phyloP scores from a whole-genome alignment of 257 asterid species.

The Knoxia roxburghii region DNA sequence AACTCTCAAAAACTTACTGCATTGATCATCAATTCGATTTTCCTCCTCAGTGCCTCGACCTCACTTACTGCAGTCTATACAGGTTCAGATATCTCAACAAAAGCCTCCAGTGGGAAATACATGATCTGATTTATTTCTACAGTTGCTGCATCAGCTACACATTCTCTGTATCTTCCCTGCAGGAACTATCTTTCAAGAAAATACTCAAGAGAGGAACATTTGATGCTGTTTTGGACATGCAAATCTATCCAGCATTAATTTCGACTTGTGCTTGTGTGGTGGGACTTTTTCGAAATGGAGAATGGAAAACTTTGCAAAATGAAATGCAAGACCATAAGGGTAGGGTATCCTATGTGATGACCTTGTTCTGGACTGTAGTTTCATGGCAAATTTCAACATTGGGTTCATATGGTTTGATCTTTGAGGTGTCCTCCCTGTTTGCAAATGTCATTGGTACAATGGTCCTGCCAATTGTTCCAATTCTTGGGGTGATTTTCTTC shows the following conservation, averaged over 20 bases:
- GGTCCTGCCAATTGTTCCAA: constrained; percentile 25
- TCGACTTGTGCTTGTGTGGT: constrained; percentile 26
- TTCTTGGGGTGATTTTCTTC: constrained; percentile 34
- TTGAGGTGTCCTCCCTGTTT: constrained; percentile 34
- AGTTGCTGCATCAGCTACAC: constrained; percentile 26
- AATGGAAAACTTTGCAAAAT: constrained; percentile 16
- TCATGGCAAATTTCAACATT: constrained; percentile 29
- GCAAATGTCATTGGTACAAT: constrained; percentile 31
- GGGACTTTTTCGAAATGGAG: constrained; percentile 30
- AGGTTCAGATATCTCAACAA: constrained; percentile 16
- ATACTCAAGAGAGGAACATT: constrained; percentile 23
- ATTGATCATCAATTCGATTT: constrained; percentile 27
- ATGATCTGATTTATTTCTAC: constrained; percentile 26
- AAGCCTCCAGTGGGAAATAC: constrained; percentile 18
- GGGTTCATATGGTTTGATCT: constrained; percentile 30
- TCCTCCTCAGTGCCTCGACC: constrained; percentile 33
- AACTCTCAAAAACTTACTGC: constrained; percentile 34
- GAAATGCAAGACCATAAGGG: constrained; percentile 27
- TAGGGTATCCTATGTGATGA: constrained; percentile 24
- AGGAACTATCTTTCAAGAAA: constrained; percentile 24
- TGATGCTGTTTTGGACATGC: constrained; percentile 22
- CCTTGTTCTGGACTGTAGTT: constrained; percentile 28
- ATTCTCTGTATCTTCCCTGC: constrained; percentile 18
- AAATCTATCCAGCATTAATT: constrained; percentile 16
- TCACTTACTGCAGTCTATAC: constrained; percentile 31